These are phyloP conservation scores for Zopfochytrium polystomum DNA, from an alignment of 371 early-diverging fungal species.

Conservation along the genomic window DNA sequence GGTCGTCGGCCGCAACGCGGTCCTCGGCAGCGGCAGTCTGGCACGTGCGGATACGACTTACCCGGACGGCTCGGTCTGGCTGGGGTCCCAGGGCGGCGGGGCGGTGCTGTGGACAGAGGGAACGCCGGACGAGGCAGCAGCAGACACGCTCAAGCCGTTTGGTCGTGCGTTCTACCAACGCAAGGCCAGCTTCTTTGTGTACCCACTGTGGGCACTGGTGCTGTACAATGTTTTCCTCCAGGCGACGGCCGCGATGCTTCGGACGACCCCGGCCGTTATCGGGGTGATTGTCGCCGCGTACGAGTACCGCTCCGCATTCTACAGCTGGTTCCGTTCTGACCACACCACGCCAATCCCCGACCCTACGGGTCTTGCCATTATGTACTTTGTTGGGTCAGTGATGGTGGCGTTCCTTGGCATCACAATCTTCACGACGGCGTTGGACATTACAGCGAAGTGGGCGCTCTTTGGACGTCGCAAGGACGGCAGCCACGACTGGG, in stretches of 20 bases:
- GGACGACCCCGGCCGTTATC: conserved; percentile 3
- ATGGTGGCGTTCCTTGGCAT: too few species aligned
- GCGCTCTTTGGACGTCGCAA: conserved; percentile 23
- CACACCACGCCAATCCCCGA: neutral
- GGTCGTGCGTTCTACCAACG: too few species aligned
- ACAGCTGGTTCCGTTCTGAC: too few species aligned
- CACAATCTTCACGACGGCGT: conserved; percentile 4
- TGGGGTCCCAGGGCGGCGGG: too few species aligned
- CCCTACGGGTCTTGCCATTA: neutral
- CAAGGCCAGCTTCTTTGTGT: too few species aligned
- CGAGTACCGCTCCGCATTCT: too few species aligned
- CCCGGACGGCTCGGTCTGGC: too few species aligned
- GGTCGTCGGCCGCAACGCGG: too few species aligned
- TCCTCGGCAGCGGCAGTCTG: too few species aligned
- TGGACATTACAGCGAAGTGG: conserved; percentile 30
- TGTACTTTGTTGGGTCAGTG: neutral
- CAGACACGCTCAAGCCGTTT: conserved; percentile 19
- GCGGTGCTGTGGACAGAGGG: conserved; percentile 30
- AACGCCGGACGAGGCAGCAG: conserved; percentile 6
- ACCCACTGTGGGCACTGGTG: conserved; percentile 10
- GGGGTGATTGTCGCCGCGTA: conserved; percentile 8
- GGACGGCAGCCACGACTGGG: too few species aligned
- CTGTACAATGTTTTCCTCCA: conserved; percentile 17
- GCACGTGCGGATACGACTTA: too few species aligned
- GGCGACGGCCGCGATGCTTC: neutral